phyloP scores from a whole-genome alignment of 495 filamentous ascomycete species.

The Penicillium paradoxum region DNA sequence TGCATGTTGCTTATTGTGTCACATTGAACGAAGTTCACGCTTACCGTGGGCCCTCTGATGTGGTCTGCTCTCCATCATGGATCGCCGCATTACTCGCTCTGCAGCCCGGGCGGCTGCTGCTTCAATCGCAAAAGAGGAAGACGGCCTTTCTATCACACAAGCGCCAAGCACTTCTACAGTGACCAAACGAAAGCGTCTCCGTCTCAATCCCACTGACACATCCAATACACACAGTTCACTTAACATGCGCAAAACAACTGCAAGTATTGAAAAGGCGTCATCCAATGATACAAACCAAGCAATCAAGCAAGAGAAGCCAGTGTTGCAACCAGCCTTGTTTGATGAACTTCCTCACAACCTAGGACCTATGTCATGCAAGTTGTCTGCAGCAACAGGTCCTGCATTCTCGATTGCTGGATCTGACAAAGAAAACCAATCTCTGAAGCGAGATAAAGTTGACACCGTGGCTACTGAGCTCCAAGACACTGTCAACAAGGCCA shows the following conservation, averaged over 20 bases:
- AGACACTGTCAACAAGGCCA: slow-evolving; percentile 19
- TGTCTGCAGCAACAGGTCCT: background rate
- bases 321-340: slow-evolving; percentile 1
- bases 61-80: background rate
- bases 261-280: background rate
- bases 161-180: background rate
- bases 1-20: background rate
- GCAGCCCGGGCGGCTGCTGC: slow-evolving; percentile 17
- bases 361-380: slow-evolving; percentile 13
- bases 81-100: slow-evolving; percentile 25
- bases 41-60: background rate
- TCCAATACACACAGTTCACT: background rate
- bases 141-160: slow-evolving; percentile 1
- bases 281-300: background rate
- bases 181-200: background rate
- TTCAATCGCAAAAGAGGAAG: background rate
- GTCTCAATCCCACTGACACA: background rate
- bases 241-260: background rate
- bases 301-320: slow-evolving; percentile 20
- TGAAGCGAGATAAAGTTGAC: slow-evolving; percentile 11
- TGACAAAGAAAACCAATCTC: slow-evolving; percentile 6
- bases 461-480: slow-evolving; percentile 14
- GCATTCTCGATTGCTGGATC: background rate
- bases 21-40: background rate
- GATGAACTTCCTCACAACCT: slow-evolving; percentile 45